Conservation (phyloP, 345 rosid species). For the Arabis alpina region DNA sequence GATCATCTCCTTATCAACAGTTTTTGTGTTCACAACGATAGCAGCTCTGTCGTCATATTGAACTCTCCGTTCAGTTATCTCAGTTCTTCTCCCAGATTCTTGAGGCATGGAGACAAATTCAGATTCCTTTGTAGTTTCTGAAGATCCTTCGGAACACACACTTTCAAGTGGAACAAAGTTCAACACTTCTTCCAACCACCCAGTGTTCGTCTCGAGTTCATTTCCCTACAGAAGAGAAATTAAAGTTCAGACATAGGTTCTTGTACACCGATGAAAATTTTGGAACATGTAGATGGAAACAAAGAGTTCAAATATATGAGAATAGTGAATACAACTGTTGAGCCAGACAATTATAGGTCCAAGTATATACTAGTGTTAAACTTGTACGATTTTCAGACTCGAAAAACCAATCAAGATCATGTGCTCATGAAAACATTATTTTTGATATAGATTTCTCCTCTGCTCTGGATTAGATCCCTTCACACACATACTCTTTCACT, state of each 20-base stretch:
- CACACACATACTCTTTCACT: conserved; percentile 20
- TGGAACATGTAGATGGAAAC: not conserved
- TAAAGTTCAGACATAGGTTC: conserved; percentile 11
- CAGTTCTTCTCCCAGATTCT: conserved; percentile 46
- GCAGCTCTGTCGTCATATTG: conserved; percentile 47
- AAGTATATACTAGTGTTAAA: conserved; percentile 20
- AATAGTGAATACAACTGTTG: conserved; percentile 1
- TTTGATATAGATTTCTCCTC: conserved; percentile 12
- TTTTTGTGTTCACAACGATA: conserved; percentile 77
- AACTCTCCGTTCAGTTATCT: conserved; percentile 43
- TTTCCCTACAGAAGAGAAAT: conserved; percentile 46
- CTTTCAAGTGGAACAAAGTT: conserved; percentile 53
- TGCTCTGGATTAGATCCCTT: conserved; percentile 22
- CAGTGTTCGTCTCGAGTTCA: conserved; percentile 36
- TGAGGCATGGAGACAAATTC: conserved; percentile 47
- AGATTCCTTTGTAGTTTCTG: conserved; percentile 46
- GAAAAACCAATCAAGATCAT: conserved; percentile 21
- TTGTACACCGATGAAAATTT: conserved; percentile 8
- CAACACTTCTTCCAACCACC: conserved; percentile 50
- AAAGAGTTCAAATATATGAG: not conserved
- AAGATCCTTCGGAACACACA: conserved; percentile 35
- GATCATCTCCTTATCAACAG: conserved; percentile 78
- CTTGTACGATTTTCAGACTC: conserved; percentile 3
- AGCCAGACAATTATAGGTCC: conserved; percentile 16
- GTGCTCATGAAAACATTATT: conserved; percentile 22